Percentiles rank a stretch among this genome's conserved stretches.
Evolutionary conservation across 2,329 filamentous ascomycete genomes (phyloP).

Genomic region (Penicillium sp.): DNA sequence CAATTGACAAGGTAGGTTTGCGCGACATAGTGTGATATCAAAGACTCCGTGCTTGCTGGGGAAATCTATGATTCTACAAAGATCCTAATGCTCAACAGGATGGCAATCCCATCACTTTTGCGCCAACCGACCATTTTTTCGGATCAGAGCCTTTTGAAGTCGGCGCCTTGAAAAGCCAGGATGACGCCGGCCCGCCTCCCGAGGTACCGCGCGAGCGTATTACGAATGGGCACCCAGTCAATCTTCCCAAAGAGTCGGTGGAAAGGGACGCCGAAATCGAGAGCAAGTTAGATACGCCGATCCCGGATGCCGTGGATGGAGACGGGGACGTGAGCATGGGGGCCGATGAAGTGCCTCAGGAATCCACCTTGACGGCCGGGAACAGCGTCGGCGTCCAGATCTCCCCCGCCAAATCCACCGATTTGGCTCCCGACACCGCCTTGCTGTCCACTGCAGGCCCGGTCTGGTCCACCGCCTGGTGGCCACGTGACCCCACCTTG

Average conservation of each 20-base stretch:
- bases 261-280: constrained; percentile 37
- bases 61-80: constrained; percentile 4
- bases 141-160: constrained; percentile 39
- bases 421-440: constrained; percentile 42
- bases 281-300: constrained; percentile 18
- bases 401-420: constrained; percentile 44
- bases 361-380: constrained; percentile 40
- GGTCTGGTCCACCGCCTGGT: constrained; percentile 42
- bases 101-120: constrained; percentile 32
- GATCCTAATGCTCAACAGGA: constrained; percentile 30
- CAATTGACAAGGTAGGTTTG: constrained; percentile 44
- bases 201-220: constrained; percentile 26
- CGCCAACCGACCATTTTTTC: constrained; percentile 44
- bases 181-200: constrained; percentile 29
- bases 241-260: constrained; percentile 33
- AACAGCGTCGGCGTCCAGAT: constrained; percentile 46
- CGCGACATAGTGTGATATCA: neutral
- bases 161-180: constrained; percentile 25
- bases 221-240: constrained; percentile 32
- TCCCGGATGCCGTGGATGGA: constrained; percentile 32
- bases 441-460: constrained; percentile 39
- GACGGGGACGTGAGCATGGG: constrained; percentile 43
- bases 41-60: neutral
- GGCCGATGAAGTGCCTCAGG: constrained; percentile 24
- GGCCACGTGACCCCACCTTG: constrained; percentile 40